These are phyloP conservation scores for Hypoxylon sp. DNA, from an alignment of 2,329 filamentous ascomycete species.

Conservation along the genomic window DNA sequence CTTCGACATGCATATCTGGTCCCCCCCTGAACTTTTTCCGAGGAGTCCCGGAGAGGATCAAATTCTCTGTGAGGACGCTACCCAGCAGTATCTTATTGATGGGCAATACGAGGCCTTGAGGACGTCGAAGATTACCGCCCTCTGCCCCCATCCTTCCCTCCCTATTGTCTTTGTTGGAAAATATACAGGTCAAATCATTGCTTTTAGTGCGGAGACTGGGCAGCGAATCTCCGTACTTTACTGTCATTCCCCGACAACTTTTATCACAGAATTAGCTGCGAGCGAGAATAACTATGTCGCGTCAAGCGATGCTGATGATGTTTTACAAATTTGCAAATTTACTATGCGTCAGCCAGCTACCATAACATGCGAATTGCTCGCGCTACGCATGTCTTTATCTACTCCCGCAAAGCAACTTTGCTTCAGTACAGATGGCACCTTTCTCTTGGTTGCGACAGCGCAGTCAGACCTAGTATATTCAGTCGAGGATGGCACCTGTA, in stretches of 20 bases:
- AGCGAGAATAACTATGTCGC: conserved; percentile 3
- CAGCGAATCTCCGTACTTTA: conserved; percentile 2
- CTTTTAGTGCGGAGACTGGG: conserved; percentile 6
- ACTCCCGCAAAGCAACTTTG: conserved; percentile 1
- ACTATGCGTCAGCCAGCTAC: background rate
- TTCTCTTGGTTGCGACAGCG: background rate
- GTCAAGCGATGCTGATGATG: background rate
- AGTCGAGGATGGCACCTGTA: background rate
- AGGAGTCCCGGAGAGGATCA: no score
- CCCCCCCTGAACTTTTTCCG: background rate
- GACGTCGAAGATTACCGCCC: conserved; percentile 2
- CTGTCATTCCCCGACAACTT: background rate
- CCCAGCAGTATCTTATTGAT: no score
- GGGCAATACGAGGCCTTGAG: conserved; percentile 3
- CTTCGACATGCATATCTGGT: conserved; percentile 12
- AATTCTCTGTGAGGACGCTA: background rate
- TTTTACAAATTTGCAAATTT: conserved; percentile 1
- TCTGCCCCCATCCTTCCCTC: conserved; percentile 6
- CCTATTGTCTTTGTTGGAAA: conserved; percentile 6
- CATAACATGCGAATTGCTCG: background rate
- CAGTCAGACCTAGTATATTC: conserved; percentile 3
- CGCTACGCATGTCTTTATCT: background rate
- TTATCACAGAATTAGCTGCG: background rate
- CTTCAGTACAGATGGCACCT: background rate
- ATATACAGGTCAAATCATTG: conserved; percentile 6